Base-by-base conservation (phyloP, 164 flowering plant species). In the Euptelea pleiosperma region DNA sequence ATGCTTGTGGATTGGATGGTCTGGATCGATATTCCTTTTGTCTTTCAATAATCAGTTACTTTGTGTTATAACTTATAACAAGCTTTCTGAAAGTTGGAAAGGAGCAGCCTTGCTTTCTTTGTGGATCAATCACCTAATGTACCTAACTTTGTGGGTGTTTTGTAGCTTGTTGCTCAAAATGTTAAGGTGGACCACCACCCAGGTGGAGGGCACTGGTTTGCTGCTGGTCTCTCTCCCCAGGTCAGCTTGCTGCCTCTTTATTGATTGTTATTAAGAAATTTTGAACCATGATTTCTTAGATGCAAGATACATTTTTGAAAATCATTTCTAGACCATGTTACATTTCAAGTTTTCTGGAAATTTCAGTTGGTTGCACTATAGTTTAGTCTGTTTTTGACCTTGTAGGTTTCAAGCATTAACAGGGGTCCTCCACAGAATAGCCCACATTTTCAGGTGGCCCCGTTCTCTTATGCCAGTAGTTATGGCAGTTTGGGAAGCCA, bases 191-290 rank as follows among this genome's bases (percentile, higher is more conserved):
- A 87, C 33, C 96, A 94, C 75, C 90, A 87, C 63, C 99, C 97
- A 41, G 96, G 90, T 65, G 89, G 83, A 57, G 99, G 99, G 35
- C 98, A 91, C 68, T 94, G 98, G 98, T 83, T 91, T 79, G 92
- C 87, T 63, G 93, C 99, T 62, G 99, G 98, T 58, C 85, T 94
- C 47, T 94, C 99, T 57, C 98, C 98, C 66, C 88, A 87, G 80
- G 99, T 94, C 64, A 79, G 89, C 53, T 60, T 60, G 7, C 45
- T 62, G 15, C 21, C 39, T 44, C 40, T 69, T 57, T 35, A 14
- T 22, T 31, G 16, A 15, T 25, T 43, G 43, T 28, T 31, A 21
- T 30, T 16, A n/a, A n/a, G n/a, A n/a, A n/a, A n/a, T n/a, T n/a
- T n/a, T n/a, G n/a, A n/a, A n/a, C n/a, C n/a, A n/a, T n/a, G n/a